Evolutionary conservation across 176 grass and related monocot genomes (phyloP), one percentile per base, ranked within the genome.

Genomic region (Panicum miliaceum): DNA sequence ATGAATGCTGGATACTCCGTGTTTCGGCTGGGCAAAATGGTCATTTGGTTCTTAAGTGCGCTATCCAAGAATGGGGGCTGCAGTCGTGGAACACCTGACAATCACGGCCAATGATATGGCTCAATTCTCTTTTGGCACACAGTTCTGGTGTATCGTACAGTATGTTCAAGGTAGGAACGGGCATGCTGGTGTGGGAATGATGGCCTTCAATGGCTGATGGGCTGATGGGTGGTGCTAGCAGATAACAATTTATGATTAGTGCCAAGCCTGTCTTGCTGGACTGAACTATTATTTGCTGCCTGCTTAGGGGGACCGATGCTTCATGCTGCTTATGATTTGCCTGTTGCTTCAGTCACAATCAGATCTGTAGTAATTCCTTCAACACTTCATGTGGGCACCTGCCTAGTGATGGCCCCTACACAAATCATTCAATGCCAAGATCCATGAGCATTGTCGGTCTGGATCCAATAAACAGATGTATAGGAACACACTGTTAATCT

Each of bases 301-400:
- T 81, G 61, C 20, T 75, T 75, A 87, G 43, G 82, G 77, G 76
- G 89, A 38, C 68, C 76, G 7, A 25, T 45, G 54, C 53, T 68
- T 16, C 20, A 42, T 56, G 43, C 52, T 59, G 4, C 13, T 75
- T 73, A 68, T 80, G 60, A 87, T 84, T 56, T 83, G 26, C 76
- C 26, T 76, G 81, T 80, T 91, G 43, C 85, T 71, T 87, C 62
- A 80, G 75, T 84, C 76, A 87, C 76, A 38, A 75, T 76, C 84
- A 84, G 75, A 80, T 80, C 80, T 84, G 68, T 68, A 68, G 52
- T 7, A 69, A 64, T 84, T 75, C 41, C 29, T 79, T 53, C 50
- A 54, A 59, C 8, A 69, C 34, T 87, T 76, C 50, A 66, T 83
- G 82, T 80, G 61, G 77, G 56, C 84, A 75, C 61, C 59, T 74